Conservation (phyloP, 345 rosid species). For the Stellera chamaejasme region DNA sequence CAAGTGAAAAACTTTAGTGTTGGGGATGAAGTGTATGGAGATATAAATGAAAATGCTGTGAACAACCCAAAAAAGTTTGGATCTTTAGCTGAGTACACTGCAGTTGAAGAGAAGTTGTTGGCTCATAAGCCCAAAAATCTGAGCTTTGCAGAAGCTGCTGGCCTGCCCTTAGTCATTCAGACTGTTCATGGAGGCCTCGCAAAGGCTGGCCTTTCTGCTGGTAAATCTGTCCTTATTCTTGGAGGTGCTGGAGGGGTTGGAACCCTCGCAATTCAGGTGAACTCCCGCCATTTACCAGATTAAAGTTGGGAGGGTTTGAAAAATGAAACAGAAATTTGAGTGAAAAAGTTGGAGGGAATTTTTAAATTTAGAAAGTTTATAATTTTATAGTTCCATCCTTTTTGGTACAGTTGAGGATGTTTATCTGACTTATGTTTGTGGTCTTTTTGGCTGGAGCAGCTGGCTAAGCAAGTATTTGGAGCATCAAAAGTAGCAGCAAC, state of each 20-base stretch:
- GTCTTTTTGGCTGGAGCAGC: conserved; percentile 19
- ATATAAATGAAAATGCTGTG: conserved; percentile 70
- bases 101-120: conserved; percentile 69
- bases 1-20: conserved; percentile 60
- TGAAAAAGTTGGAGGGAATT: no score
- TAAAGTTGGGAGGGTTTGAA: no score
- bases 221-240: conserved; percentile 75
- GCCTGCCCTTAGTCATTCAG: conserved; percentile 74
- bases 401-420: background rate
- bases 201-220: conserved; percentile 59
- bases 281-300: background rate
- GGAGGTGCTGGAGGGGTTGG: conserved; percentile 96
- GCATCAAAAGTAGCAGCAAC: conserved; percentile 84
- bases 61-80: conserved; percentile 77
- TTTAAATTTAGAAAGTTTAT: no score
- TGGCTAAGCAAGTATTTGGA: conserved; percentile 88
- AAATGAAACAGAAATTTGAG: no score
- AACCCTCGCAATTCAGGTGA: conserved; percentile 83
- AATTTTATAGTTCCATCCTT: no score
- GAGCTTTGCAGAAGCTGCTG: conserved; percentile 72
- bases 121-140: conserved; percentile 68
- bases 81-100: conserved; percentile 73
- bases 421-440: conserved; percentile 3
- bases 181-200: conserved; percentile 81
- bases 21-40: conserved; percentile 79